Evolutionary conservation across 108 stramenopile species (phyloP), one percentile per base, ranked within the genome.

Genomic region (Discostella pseudostelligera): DNA sequence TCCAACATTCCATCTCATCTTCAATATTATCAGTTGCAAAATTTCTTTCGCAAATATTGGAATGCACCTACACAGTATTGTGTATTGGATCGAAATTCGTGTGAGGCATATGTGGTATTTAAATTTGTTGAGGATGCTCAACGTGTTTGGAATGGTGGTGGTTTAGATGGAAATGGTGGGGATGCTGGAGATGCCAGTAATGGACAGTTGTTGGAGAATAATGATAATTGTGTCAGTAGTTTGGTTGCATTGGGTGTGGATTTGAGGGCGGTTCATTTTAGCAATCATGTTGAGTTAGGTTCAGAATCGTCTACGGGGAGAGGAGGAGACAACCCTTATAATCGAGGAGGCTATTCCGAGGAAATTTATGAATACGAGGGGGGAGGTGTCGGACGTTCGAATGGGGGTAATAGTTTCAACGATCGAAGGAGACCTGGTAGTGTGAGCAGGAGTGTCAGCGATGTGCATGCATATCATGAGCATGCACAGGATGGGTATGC

Each of bases 231-330:
- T 32, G 5, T 32, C 5, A 20, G 24, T 22, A 69, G 69, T 26
- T 43, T 70, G 17, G 50, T 61, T 1, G 22, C 19, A 4, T 51
- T 37, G 49, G 70, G 70, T 19, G 56, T 72, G n/a, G 44, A 32
- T 19, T 35, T 72, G 62, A 62, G 63, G 51, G 70, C 62, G 9
- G 39, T 72, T 39, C 62, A 72, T 63, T 57, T 25, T 37, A 63
- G 40, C 28, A 72, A 72, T 44, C 13, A 45, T 8, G 29, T 72
- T 8, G 24, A 25, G 8, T 14, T 17, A 4, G 16, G 25, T 10
- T 22, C 28, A 32, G 43, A 8, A 39, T 11, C 24, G 22, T 24
- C 19, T 14, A 16, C 36, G 12, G 39, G 28, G 4, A 14, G 35
- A 32, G 32, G 4, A 32, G 32, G 5, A 32, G 32, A 3, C 32